Percentiles rank a stretch among this genome's conserved stretches.
Evolutionary conservation across 176 grass and related monocot species (phyloP).

Genomic region (Miscanthus lutarioriparius): DNA sequence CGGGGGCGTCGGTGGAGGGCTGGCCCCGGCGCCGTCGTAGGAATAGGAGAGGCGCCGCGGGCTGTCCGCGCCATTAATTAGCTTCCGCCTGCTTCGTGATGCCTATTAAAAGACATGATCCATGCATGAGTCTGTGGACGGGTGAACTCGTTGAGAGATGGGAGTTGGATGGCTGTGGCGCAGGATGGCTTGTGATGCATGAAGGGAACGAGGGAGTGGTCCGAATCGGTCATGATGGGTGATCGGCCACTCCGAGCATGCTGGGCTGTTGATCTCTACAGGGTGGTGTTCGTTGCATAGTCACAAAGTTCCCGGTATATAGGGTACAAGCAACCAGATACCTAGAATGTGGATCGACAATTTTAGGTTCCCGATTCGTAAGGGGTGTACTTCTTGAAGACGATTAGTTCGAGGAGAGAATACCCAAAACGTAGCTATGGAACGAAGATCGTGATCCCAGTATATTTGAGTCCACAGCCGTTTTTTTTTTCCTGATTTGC

Average conservation of each 20-base stretch:
- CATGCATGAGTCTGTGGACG: background rate
- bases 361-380: no score
- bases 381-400: no score
- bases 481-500: no score
- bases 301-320: no score
- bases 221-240: background rate
- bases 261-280: background rate
- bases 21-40: constrained; percentile 51
- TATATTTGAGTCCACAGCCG: no score
- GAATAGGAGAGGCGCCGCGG: constrained; percentile 48
- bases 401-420: no score
- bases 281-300: no score
- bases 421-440: no score
- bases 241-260: background rate
- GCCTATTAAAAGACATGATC: constrained; percentile 34
- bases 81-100: background rate
- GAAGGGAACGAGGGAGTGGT: background rate
- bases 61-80: constrained; percentile 35
- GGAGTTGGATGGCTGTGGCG: background rate
- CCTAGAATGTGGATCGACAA: no score
- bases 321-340: no score
- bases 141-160: background rate
- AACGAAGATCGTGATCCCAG: no score
- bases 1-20: constrained; percentile 44
- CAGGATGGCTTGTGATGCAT: background rate